These are phyloP conservation scores for Dimocarpus longan DNA, from an alignment of 345 rosid genomes.

Conservation along the genomic window DNA sequence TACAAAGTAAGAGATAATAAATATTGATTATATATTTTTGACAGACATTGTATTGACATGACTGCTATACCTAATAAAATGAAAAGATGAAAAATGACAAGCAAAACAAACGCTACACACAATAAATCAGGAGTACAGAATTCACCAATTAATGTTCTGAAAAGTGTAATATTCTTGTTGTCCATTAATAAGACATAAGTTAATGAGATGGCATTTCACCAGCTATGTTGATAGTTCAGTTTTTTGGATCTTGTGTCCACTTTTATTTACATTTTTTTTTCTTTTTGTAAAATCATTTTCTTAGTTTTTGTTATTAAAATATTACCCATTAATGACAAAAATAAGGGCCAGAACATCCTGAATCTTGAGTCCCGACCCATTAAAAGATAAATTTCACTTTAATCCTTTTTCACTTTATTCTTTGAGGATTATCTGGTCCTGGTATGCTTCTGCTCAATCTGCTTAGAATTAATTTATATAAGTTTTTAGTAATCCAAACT, in stretches of 20 bases:
- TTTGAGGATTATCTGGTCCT: background rate
- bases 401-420: constrained; percentile 11
- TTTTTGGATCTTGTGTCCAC: constrained; percentile 36
- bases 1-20: no score
- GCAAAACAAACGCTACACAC: background rate
- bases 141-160: background rate
- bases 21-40: no score
- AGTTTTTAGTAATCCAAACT: no score
- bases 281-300: constrained; percentile 3
- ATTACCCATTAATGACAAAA: background rate
- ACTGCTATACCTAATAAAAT: background rate
- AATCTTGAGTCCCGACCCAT: background rate
- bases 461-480: background rate
- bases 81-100: background rate
- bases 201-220: constrained; percentile 15
- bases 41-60: no score
- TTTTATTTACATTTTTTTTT: background rate
- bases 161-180: background rate
- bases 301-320: background rate
- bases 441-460: background rate
- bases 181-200: background rate
- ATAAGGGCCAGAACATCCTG: background rate
- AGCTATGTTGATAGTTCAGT: constrained; percentile 8
- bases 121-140: background rate
- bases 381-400: constrained; percentile 15